Base-by-base conservation (phyloP, 2,329 filamentous ascomycete genomes). In the Trichoderma koningiopsis region DNA sequence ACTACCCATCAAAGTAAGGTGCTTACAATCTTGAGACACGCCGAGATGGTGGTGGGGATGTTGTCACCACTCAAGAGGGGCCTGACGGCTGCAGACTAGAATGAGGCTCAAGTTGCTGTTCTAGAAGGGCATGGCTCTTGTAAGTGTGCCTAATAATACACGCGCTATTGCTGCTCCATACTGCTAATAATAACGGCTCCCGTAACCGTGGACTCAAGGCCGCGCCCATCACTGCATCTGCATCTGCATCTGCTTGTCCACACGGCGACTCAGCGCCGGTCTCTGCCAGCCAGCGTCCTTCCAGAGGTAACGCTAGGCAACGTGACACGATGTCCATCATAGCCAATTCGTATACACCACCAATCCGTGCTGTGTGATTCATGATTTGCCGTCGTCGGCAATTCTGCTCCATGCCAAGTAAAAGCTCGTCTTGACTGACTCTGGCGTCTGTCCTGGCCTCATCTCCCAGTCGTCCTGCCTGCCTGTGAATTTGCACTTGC, bases 21-120 rank as follows among this genome's bases (percentile, higher is more conserved):
- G 5, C 22, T 52, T 31, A 31, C 49, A 14, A 22, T 31, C 49
- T 24, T 24, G 5, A n/a, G n/a, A 24, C 19, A 49, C 22, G 11
- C 47, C 19, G 47, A 49, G 47, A 13, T 11, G n/a, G 47, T 47
- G 40, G 35, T 43, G 40, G 59, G 40, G 37, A 27, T 22, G n/a
- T 53, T 52, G 29, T 63, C 60, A 27, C 61, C 19, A 55, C 22
- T 49, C 10, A 13, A 55, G 27, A 37, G 11, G 47, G 16, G 47
- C 33, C 16, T 22, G 62, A n/a, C 29, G 27, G 40, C n/a, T 43
- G 40, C 40, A 43, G 40, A n/a, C 31, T 53, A 13, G 24, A n/a
- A 49, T 61, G 58, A 61, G 52, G 35, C 52, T 57, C 63, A 58
- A 58, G 63, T 58, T 27, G 63, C 47, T 37, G 37, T 58, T 58